Percentiles rank a stretch among this genome's conserved stretches.
phyloP scores from a whole-genome alignment of 2,329 filamentous ascomycete genomes.

The Penicillium janthinellum region DNA sequence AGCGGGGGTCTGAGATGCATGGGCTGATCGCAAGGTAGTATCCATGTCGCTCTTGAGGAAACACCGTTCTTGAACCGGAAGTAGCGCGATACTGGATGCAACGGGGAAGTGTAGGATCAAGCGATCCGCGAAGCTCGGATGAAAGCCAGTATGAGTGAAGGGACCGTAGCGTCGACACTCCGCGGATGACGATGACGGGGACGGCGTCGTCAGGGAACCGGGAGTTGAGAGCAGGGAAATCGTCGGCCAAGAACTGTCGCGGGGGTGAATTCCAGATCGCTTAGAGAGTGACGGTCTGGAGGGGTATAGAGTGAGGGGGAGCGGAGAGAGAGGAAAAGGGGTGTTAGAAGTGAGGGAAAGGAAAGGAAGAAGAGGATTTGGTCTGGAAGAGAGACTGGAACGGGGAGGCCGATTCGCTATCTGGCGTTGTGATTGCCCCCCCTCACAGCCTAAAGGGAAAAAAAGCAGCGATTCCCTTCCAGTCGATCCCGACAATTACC shows the following conservation, averaged over 20 bases:
- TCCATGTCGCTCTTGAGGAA: slow-evolving; percentile 18
- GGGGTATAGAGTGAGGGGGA: neutral
- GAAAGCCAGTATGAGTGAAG: slow-evolving; percentile 11
- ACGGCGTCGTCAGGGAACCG: slow-evolving; percentile 10
- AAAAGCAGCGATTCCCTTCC: slow-evolving; percentile 1
- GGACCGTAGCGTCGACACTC: slow-evolving; percentile 12
- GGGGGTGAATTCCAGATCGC: slow-evolving; percentile 5
- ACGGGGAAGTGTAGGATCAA: slow-evolving; percentile 2
- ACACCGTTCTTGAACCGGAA: neutral
- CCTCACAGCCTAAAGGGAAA: neutral
- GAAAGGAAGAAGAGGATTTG: neutral
- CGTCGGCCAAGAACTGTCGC: neutral
- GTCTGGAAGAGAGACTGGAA: neutral
- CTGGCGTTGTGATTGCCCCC: slow-evolving; percentile 5
- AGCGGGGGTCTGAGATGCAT: slow-evolving; percentile 18
- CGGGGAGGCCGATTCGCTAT: neutral
- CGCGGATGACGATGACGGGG: slow-evolving; percentile 15
- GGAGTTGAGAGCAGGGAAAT: slow-evolving; percentile 3
- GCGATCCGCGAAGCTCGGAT: slow-evolving; percentile 3
- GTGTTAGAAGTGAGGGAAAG: neutral
- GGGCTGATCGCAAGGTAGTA: slow-evolving; percentile 19
- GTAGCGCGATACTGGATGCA: neutral
- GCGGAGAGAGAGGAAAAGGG: neutral
- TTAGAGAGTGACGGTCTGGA: slow-evolving; percentile 12
- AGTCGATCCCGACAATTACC: slow-evolving; percentile 25